These are phyloP conservation scores for Auricularia cornea DNA, from an alignment of 768 basidiomycete species.

Conservation along the genomic window DNA sequence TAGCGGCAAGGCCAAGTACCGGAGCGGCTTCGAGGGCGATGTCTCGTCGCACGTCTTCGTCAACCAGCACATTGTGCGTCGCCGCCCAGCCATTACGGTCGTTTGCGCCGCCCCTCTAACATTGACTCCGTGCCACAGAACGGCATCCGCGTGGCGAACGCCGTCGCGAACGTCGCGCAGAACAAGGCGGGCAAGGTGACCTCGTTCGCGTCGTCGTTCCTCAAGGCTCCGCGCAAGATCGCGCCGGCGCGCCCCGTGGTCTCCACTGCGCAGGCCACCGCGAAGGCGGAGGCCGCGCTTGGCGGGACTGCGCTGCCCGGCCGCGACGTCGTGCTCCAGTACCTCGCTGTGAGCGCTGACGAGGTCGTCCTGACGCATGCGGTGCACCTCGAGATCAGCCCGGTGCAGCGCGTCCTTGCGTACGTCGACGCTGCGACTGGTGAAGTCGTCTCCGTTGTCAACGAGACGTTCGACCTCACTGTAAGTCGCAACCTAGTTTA, in stretches of 20 bases:
- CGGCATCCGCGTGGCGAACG: constrained; percentile 5
- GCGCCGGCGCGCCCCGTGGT: not conserved
- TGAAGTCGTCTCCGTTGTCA: constrained; percentile 41
- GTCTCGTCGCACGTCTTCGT: constrained; percentile 7
- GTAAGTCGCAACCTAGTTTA: constrained; percentile 18
- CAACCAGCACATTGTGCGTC: constrained; percentile 6
- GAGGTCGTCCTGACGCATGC: constrained; percentile 32
- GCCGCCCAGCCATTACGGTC: not conserved
- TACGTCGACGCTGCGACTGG: constrained; percentile 50
- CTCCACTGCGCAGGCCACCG: not conserved
- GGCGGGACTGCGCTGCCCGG: constrained; percentile 19
- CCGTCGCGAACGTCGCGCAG: constrained; percentile 4
- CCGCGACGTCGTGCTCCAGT: constrained; percentile 32
- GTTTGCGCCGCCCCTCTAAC: not conserved
- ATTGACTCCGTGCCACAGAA: not conserved
- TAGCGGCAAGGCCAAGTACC: not conserved
- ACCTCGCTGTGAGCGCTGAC: constrained; percentile 32
- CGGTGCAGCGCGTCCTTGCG: constrained; percentile 40
- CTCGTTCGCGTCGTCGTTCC: constrained; percentile 5
- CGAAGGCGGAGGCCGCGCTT: not conserved
- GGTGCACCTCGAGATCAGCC: constrained; percentile 34
- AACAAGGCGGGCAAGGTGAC: constrained; percentile 5
- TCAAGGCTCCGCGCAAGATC: not conserved
- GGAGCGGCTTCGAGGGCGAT: constrained; percentile 1
- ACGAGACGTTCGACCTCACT: constrained; percentile 41